These are phyloP conservation scores for Xerophyta viscosa DNA, from an alignment of 106 monocot genomes.

Conservation along the genomic window DNA sequence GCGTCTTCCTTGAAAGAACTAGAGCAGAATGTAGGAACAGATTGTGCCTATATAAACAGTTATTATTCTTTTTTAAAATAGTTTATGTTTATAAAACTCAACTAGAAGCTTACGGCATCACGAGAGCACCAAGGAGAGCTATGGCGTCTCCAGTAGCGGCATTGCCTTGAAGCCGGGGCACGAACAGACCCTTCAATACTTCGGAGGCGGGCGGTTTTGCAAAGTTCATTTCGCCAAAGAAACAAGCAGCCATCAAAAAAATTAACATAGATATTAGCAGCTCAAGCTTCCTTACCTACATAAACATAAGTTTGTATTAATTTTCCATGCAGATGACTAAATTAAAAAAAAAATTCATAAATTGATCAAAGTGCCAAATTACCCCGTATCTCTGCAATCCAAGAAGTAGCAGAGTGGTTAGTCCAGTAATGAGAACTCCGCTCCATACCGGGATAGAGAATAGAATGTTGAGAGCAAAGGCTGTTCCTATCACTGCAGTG, in stretches of 20 bases:
- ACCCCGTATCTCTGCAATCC: constrained; percentile 86
- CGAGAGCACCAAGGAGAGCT: constrained; percentile 44
- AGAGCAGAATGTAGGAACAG: constrained; percentile 56
- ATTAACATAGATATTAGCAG: constrained; percentile 30
- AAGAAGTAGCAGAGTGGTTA: constrained; percentile 73
- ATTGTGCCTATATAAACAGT: constrained; percentile 32
- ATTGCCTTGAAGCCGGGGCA: constrained; percentile 35
- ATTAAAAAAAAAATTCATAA: background rate
- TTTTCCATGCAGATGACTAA: too few relatives aligned
- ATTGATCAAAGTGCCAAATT: background rate
- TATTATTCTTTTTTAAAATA: too few relatives aligned
- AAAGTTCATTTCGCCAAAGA: constrained; percentile 34
- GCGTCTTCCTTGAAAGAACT: constrained; percentile 55
- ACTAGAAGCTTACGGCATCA: constrained; percentile 41
- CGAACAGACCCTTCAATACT: constrained; percentile 38
- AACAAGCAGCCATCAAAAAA: constrained; percentile 42
- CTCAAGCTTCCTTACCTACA: constrained; percentile 48
- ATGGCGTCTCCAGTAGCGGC: constrained; percentile 33
- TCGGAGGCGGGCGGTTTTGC: constrained; percentile 31
- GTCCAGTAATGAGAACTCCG: constrained; percentile 70
- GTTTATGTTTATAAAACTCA: too few relatives aligned
- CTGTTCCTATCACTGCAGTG: constrained; percentile 81
- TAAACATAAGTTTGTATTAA: too few relatives aligned
- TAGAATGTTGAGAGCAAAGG: constrained; percentile 77
- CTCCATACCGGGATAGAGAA: constrained; percentile 72